These are phyloP conservation scores for Fomes fomentarius DNA, from an alignment of 1,284 basidiomycete genomes.

Conservation along the genomic window DNA sequence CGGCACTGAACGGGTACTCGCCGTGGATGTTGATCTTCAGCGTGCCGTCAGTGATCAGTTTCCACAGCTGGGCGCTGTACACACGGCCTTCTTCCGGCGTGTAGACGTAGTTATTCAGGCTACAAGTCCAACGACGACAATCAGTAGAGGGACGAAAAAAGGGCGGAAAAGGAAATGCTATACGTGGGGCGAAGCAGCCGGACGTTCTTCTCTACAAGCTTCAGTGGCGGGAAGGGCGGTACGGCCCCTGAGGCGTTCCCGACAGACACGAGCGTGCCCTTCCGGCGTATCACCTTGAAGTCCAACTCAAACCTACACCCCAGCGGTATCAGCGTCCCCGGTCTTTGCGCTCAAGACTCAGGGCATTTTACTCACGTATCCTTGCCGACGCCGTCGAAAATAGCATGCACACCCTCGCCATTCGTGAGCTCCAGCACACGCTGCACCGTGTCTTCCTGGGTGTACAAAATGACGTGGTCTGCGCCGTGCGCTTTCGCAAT, in stretches of 20 bases:
- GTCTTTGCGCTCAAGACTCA: neutral
- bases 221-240: constrained; percentile 73
- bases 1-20: constrained; percentile 83
- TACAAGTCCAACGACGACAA: constrained; percentile 25
- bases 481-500: constrained; percentile 84
- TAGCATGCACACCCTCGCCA: constrained; percentile 83
- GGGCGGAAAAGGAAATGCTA: constrained; percentile 29
- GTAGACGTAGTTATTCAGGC: constrained; percentile 67
- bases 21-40: constrained; percentile 77
- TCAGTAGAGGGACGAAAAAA: too few relatives aligned
- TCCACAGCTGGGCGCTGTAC: constrained; percentile 74
- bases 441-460: constrained; percentile 68
- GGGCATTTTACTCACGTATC: constrained; percentile 65
- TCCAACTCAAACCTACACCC: constrained; percentile 72
- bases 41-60: constrained; percentile 59
- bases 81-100: constrained; percentile 72
- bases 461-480: constrained; percentile 86
- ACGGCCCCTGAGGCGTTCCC: constrained; percentile 92
- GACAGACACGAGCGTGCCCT: constrained; percentile 86
- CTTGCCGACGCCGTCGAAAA: constrained; percentile 95
- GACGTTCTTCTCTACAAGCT: constrained; percentile 83
- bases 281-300: constrained; percentile 80
- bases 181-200: constrained; percentile 79
- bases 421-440: constrained; percentile 80
- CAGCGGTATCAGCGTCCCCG: neutral